These are phyloP conservation scores for Oemleria cerasiformis DNA, from an alignment of 306 rosid genomes.

Conservation along the genomic window DNA sequence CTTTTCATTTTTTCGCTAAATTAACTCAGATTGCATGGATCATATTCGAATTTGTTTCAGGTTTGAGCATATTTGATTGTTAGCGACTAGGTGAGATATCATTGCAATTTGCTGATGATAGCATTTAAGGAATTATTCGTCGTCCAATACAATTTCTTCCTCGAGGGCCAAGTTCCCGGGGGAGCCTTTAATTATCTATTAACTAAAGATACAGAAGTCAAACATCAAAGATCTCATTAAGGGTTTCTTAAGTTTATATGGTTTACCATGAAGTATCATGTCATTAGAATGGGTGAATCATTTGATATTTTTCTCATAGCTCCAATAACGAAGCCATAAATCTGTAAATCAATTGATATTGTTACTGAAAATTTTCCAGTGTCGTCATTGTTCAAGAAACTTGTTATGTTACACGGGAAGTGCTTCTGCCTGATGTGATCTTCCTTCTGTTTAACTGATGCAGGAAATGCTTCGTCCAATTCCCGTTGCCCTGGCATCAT, in stretches of 20 bases:
- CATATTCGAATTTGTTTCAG: neutral
- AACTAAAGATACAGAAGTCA: neutral
- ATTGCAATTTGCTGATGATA: neutral
- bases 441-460: slow-evolving; percentile 7
- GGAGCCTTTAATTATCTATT: neutral
- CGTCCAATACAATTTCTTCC: neutral
- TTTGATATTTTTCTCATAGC: neutral
- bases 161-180: neutral
- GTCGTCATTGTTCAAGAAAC: neutral
- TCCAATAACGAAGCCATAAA: too few species aligned
- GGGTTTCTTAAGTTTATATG: neutral
- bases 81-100: neutral
- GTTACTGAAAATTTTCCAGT: neutral
- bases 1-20: slow-evolving; percentile 21
- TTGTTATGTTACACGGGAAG: neutral
- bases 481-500: slow-evolving; percentile 90
- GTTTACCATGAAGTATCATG: neutral
- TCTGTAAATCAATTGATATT: neutral
- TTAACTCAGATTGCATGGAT: neutral
- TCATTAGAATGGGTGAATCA: too few species aligned
- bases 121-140: neutral
- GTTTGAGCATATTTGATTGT: neutral
- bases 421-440: neutral
- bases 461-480: slow-evolving; percentile 99
- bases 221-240: neutral